Percentiles rank a stretch among this genome's conserved stretches.
Evolutionary conservation across 805 yeast genomes (phyloP).

Genomic region (Hermanozyma aechmeae): DNA sequence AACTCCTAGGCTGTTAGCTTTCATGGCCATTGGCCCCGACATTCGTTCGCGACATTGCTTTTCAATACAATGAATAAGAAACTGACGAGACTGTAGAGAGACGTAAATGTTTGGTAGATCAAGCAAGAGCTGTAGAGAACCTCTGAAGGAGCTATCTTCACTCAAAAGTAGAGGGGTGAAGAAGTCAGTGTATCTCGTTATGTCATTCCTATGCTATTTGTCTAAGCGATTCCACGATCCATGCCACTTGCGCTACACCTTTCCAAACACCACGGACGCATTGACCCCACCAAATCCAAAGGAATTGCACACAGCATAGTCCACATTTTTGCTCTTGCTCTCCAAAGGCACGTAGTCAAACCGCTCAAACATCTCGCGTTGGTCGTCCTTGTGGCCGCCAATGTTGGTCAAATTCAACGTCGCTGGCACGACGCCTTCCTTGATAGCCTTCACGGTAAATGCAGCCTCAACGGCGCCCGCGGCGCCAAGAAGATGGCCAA

Average conservation of each 20-base stretch:
- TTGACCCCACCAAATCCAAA: slow-evolving; percentile 98
- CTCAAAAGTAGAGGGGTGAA: no score
- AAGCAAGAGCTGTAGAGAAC: no score
- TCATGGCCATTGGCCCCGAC: no score
- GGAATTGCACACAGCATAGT: slow-evolving; percentile 73
- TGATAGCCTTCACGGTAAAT: slow-evolving; percentile 62
- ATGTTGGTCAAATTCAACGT: slow-evolving; percentile 59
- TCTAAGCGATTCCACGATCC: neutral
- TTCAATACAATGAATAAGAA: no score
- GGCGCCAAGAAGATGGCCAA: slow-evolving; percentile 92
- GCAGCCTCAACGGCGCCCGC: slow-evolving; percentile 93
- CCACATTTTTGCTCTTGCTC: slow-evolving; percentile 30
- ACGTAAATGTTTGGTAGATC: no score
- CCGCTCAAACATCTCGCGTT: slow-evolving; percentile 30
- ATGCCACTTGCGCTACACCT: slow-evolving; percentile 1
- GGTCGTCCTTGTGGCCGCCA: slow-evolving; percentile 38
- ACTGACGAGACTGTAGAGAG: no score
- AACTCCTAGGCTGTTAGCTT: neutral
- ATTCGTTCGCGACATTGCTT: no score
- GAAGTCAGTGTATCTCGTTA: no score
- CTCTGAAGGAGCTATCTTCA: no score
- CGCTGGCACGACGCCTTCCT: slow-evolving; percentile 58
- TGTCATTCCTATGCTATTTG: no score
- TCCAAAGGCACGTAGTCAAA: slow-evolving; percentile 49
- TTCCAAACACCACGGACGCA: slow-evolving; percentile 52